A percentile compares a stretch with the other conserved stretches of the same genome.
Conservation (phyloP, 169 alveolate species). For the Plasmodium malariae region DNA sequence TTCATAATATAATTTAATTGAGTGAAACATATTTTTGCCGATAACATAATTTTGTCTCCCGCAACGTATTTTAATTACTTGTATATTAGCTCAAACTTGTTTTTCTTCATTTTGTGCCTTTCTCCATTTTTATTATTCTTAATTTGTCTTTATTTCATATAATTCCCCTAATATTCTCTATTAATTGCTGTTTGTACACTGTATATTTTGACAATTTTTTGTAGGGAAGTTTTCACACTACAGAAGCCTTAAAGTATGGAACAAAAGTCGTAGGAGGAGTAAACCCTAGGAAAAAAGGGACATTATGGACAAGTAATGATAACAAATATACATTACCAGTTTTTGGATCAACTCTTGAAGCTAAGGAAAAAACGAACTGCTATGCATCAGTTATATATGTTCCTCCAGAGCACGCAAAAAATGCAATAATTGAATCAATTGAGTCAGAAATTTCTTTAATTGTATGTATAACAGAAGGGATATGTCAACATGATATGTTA, state of each 20-base stretch:
- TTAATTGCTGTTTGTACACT: too few relatives aligned
- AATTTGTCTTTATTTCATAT: background rate
- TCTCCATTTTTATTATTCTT: conserved; percentile 10
- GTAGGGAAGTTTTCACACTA: conserved; percentile 94
- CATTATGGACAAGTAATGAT: conserved; percentile 86
- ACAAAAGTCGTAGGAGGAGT: conserved; percentile 97
- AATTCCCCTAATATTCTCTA: too few relatives aligned
- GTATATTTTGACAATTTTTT: conserved; percentile 22
- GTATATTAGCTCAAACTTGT: too few relatives aligned
- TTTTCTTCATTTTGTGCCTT: too few relatives aligned
- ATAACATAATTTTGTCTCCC: too few relatives aligned
- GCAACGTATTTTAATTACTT: too few relatives aligned
- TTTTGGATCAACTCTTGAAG: conserved; percentile 78
- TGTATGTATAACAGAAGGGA: conserved; percentile 98
- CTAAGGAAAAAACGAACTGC: conserved; percentile 91
- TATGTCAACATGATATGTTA: conserved; percentile 98
- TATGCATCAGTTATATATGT: conserved; percentile 96
- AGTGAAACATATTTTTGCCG: too few relatives aligned
- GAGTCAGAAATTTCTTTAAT: conserved; percentile 96
- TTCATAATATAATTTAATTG: too few relatives aligned
- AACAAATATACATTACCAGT: conserved; percentile 86
- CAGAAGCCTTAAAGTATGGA: conserved; percentile 92
- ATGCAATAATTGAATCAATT: conserved; percentile 95
- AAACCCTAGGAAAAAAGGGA: conserved; percentile 91
- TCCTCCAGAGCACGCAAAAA: conserved; percentile 97